Percentiles rank a stretch among this genome's conserved stretches.
Evolutionary conservation across 2,329 filamentous ascomycete genomes (phyloP).

Genomic region (Xylaria sp.): DNA sequence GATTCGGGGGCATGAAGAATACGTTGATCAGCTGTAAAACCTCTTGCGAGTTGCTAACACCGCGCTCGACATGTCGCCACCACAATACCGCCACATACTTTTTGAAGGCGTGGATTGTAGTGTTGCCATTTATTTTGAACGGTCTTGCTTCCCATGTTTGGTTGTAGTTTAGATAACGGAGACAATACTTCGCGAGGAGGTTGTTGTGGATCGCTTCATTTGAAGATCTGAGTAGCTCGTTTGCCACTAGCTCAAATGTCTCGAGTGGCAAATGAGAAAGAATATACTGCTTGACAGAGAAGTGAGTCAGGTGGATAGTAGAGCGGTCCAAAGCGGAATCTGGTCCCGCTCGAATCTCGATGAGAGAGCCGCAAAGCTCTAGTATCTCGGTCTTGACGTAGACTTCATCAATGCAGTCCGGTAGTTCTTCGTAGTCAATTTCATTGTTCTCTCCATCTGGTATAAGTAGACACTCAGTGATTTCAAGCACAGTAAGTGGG

Average conservation of each 20-base stretch:
- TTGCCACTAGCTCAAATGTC: background rate
- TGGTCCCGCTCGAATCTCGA: constrained; percentile 20
- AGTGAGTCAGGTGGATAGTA: constrained; percentile 33
- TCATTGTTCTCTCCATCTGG: constrained; percentile 10
- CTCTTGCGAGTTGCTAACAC: background rate
- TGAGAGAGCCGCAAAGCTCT: constrained; percentile 31
- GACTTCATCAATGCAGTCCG: constrained; percentile 24
- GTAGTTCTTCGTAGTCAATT: constrained; percentile 24
- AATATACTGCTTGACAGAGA: constrained; percentile 33
- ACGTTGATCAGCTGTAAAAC: constrained; percentile 7
- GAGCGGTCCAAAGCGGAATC: background rate
- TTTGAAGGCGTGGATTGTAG: background rate
- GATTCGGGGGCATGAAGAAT: constrained; percentile 25
- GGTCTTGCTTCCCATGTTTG: constrained; percentile 2
- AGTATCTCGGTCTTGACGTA: constrained; percentile 31
- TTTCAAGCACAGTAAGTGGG: constrained; percentile 26
- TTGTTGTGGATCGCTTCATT: constrained; percentile 27
- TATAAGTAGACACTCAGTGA: constrained; percentile 29
- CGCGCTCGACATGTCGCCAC: background rate
- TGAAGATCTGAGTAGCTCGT: constrained; percentile 17
- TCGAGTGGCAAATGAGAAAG: constrained; percentile 11
- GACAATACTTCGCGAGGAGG: constrained; percentile 27
- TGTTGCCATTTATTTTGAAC: background rate
- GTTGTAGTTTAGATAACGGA: constrained; percentile 26
- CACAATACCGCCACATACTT: constrained; percentile 2